Base-by-base conservation (phyloP, 2,329 filamentous ascomycete species). In the Aspergillus sp. region DNA sequence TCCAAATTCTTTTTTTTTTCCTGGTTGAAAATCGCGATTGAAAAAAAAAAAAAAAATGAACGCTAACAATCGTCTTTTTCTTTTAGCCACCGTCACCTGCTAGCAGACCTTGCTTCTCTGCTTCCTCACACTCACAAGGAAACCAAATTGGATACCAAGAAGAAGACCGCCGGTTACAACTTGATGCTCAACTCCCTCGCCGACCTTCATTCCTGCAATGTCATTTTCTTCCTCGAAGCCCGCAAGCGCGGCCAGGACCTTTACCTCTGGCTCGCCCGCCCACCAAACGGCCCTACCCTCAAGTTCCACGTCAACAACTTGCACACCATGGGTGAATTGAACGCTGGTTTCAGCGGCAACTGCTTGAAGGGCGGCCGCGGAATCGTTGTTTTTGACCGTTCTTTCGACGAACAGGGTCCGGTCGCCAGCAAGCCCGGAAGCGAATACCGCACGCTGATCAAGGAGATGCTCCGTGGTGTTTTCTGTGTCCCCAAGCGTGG, bases 131-230 rank as follows among this genome's bases (percentile, higher is more conserved):
- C 85, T 53, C 83, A 89, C 62, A 95, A 95, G 73, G 93, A 98
- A 66, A 89, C 87, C 57, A 98, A 98, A 71, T 88, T 96, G 54
- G 93, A 98, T 68, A 93, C 89, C 42, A 97, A 97, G 72, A 90
- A 88, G 32, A 90, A 70, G 57, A 67, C 65, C 6, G 65, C 69
- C 39, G 69, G 70, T 32, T 73, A 73, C 56, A 93, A 74, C 78
- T 90, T 56, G 78, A 82, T 77, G 75, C 79, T 95, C 40, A 93
- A 93, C 70, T 88, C 90, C 60, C 70, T 77, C 19, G 79, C 79
- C 32, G 81, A 85, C 52, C 77, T 95, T 28, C 93, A 94, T 75
- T 94, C 93, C 64, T 94, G 88, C 78, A 95, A 95, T 72, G 91
- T 94, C 64, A 81, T 93, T 45, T 78, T 96, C 49, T 98, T 95